Evolutionary conservation across 306 rosid species (phyloP).

Genomic region (Psophocarpus tetragonolobus): DNA sequence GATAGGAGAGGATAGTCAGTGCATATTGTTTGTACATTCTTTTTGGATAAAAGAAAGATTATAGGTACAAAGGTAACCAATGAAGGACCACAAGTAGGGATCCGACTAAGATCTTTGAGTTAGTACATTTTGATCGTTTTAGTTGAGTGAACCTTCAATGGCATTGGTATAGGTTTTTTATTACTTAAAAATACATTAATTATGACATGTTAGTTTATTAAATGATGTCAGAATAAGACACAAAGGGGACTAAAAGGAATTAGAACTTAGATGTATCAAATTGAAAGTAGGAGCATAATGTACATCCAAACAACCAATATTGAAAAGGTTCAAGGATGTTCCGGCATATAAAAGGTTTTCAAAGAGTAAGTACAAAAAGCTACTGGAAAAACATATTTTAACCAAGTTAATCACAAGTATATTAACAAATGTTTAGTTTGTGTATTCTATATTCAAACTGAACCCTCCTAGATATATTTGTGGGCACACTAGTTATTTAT

Average conservation of each 20-base stretch:
- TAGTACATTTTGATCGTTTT: neutral
- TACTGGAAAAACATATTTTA: neutral
- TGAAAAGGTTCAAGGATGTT: constrained; percentile 29
- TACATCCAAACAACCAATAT: constrained; percentile 35
- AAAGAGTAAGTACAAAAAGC: constrained; percentile 4
- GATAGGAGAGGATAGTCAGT: neutral
- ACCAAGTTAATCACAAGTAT: neutral
- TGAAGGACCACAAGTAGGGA: too few relatives aligned
- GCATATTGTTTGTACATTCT: too few relatives aligned
- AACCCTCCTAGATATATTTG: neutral
- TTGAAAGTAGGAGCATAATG: neutral
- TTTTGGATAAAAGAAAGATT: too few relatives aligned
- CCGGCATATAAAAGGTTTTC: constrained; percentile 19
- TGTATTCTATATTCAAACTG: neutral
- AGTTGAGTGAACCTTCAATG: constrained; percentile 6
- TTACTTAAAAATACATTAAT: neutral
- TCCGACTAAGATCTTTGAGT: neutral
- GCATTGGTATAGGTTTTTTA: neutral
- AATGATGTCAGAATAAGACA: neutral
- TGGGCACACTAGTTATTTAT: neutral
- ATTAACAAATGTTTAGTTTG: neutral
- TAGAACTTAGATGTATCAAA: neutral
- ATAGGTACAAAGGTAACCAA: too few relatives aligned
- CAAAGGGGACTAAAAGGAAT: constrained; percentile 31
- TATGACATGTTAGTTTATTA: neutral